A percentile compares a stretch with the other conserved stretches of the same genome.
These are phyloP conservation scores for Penicillium sp. DNA, from an alignment of 2,329 filamentous ascomycete genomes.

Conservation along the genomic window DNA sequence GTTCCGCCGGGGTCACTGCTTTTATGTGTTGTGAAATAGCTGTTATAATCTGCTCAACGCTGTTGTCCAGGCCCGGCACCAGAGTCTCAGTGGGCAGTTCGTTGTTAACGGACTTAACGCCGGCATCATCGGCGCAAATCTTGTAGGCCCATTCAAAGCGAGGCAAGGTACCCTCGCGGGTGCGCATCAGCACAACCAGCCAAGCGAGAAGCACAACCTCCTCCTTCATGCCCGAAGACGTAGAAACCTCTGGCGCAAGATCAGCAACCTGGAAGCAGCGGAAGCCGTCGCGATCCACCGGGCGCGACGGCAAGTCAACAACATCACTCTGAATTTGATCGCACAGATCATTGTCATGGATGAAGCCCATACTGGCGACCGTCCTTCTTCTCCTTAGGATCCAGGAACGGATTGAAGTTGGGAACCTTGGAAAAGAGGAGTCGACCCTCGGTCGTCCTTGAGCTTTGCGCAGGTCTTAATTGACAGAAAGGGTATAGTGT, in stretches of 20 bases:
- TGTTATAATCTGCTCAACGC: conserved; percentile 25
- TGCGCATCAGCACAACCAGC: conserved; percentile 47
- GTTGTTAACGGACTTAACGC: not conserved
- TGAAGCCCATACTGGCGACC: conserved; percentile 18
- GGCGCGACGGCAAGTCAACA: not conserved
- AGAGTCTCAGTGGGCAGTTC: conserved; percentile 34
- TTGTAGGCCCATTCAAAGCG: conserved; percentile 44
- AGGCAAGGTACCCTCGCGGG: conserved; percentile 39
- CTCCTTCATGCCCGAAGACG: conserved; percentile 40
- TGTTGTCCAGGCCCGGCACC: conserved; percentile 33
- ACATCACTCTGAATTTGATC: not conserved
- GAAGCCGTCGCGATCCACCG: conserved; percentile 12
- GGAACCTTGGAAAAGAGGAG: not conserved
- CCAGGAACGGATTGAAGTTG: conserved; percentile 2
- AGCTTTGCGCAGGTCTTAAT: conserved; percentile 10
- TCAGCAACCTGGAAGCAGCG: conserved; percentile 30
- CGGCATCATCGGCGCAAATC: not conserved
- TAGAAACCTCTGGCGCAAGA: conserved; percentile 24
- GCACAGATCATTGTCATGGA: conserved; percentile 14
- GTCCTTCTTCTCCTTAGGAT: conserved; percentile 1
- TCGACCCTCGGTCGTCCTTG: conserved; percentile 5
- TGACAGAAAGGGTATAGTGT: conserved; percentile 11
- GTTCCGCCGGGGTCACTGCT: not conserved
- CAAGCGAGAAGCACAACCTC: conserved; percentile 46
- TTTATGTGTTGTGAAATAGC: conserved; percentile 30